Percentiles rank a stretch among this genome's conserved stretches.
These are phyloP conservation scores for Phyllosticta paracitricarpa DNA, from an alignment of 2,329 filamentous ascomycete species.

Conservation along the genomic window DNA sequence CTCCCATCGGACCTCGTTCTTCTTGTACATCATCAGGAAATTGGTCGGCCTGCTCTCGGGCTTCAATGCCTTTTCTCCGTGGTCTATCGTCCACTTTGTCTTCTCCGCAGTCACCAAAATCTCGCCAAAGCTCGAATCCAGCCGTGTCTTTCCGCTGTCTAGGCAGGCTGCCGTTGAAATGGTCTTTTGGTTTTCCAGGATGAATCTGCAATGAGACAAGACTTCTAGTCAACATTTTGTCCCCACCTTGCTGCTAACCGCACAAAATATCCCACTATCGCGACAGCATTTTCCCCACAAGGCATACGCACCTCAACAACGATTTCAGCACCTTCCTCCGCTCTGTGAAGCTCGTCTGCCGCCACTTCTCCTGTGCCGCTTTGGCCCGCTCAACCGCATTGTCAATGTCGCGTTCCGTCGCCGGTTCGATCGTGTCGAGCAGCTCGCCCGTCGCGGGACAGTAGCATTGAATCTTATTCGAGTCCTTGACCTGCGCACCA, in stretches of 20 bases:
- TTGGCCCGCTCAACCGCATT: constrained; percentile 63
- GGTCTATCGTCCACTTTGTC: constrained; percentile 83
- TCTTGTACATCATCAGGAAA: constrained; percentile 90
- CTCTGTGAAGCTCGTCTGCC: constrained; percentile 64
- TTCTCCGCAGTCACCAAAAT: constrained; percentile 91
- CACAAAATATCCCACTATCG: not conserved
- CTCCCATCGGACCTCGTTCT: constrained; percentile 81
- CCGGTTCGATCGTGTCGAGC: constrained; percentile 69
- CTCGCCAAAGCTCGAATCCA: constrained; percentile 89
- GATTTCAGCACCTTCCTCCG: constrained; percentile 71
- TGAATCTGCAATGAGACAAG: constrained; percentile 38
- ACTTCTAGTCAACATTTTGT: not conserved
- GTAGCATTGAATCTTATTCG: constrained; percentile 69
- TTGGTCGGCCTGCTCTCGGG: constrained; percentile 73
- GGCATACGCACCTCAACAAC: constrained; percentile 51
- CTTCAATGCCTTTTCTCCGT: constrained; percentile 72
- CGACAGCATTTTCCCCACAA: not conserved
- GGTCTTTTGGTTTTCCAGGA: constrained; percentile 79
- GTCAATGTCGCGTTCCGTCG: constrained; percentile 69
- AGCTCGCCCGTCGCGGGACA: constrained; percentile 80
- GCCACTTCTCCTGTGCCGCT: constrained; percentile 68
- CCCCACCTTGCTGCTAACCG: not conserved
- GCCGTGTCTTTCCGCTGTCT: constrained; percentile 92
- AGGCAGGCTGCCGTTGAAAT: constrained; percentile 80
- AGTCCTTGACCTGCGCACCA: constrained; percentile 43